These are phyloP conservation scores for Arxiozyma heterogenica DNA, from an alignment of 1,139 yeast genomes.

Conservation along the genomic window DNA sequence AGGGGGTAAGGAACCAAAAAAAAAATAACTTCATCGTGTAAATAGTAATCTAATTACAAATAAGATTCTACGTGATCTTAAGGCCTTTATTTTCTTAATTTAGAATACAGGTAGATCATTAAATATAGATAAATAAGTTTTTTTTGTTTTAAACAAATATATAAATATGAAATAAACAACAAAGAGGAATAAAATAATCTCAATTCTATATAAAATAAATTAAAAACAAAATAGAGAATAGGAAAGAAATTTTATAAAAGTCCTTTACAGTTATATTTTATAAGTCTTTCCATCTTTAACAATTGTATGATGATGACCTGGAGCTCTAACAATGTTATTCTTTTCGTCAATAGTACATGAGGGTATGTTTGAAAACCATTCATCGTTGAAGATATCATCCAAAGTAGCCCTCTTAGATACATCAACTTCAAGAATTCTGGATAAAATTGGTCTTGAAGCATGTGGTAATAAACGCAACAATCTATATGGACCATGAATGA, in stretches of 20 bases:
- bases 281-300: slow-evolving; percentile 41
- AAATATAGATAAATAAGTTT: neutral
- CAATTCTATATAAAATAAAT: neutral
- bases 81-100: neutral
- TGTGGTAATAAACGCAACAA: slow-evolving; percentile 79
- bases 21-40: neutral
- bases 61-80: neutral
- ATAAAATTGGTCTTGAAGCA: slow-evolving; percentile 71
- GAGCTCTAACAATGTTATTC: slow-evolving; percentile 39
- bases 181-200: neutral
- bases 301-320: slow-evolving; percentile 50
- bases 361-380: slow-evolving; percentile 59
- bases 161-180: neutral
- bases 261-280: slow-evolving; percentile 22
- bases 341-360: slow-evolving; percentile 38
- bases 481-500: slow-evolving; percentile 72
- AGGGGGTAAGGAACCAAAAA: too few species aligned
- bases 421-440: slow-evolving; percentile 63
- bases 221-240: too few species aligned
- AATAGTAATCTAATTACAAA: neutral
- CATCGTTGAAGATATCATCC: slow-evolving; percentile 57
- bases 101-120: too few species aligned
- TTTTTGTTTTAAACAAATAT: too few species aligned
- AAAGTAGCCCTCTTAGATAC: slow-evolving; percentile 62
- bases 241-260: too few species aligned